Evolutionary conservation across 352 stramenopile species (phyloP).

Genomic region (Phytopythium mirpurense): DNA sequence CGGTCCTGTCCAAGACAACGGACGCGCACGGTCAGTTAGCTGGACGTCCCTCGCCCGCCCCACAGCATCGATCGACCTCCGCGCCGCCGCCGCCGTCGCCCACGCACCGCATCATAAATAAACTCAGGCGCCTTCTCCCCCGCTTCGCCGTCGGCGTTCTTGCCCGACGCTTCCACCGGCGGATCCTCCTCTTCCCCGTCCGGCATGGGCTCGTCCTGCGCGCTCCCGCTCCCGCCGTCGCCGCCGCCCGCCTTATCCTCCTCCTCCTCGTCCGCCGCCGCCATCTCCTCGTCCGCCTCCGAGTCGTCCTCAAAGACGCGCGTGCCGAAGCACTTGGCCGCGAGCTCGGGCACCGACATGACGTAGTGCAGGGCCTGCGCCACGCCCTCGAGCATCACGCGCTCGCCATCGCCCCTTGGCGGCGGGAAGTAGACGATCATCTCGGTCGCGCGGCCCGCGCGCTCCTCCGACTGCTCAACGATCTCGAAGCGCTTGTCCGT

Average conservation of each 20-base stretch:
- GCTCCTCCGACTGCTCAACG: conserved; percentile 38
- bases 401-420: conserved; percentile 10
- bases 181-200: conserved; percentile 7
- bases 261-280: neutral
- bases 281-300: neutral
- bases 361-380: conserved; percentile 56
- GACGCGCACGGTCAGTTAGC: conserved; percentile 4
- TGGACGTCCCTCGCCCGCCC: no score
- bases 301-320: conserved; percentile 35
- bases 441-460: conserved; percentile 32
- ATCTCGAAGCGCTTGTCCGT: conserved; percentile 44
- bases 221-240: conserved; percentile 17
- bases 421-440: conserved; percentile 30
- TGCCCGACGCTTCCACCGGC: conserved; percentile 18
- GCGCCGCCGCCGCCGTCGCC: neutral
- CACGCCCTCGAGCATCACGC: conserved; percentile 40
- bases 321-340: conserved; percentile 67
- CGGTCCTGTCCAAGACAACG: conserved; percentile 25
- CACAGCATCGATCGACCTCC: neutral
- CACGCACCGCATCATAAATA: conserved; percentile 80
- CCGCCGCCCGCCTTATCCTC: conserved; percentile 27
- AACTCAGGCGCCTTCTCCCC: conserved; percentile 27
- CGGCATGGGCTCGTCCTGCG: conserved; percentile 3
- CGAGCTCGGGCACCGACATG: conserved; percentile 30
- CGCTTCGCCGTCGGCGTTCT: neutral